A percentile compares a stretch with the other conserved stretches of the same genome.
Evolutionary conservation across 2,329 filamentous ascomycete genomes (phyloP).

Genomic region (Colletotrichum sp.): DNA sequence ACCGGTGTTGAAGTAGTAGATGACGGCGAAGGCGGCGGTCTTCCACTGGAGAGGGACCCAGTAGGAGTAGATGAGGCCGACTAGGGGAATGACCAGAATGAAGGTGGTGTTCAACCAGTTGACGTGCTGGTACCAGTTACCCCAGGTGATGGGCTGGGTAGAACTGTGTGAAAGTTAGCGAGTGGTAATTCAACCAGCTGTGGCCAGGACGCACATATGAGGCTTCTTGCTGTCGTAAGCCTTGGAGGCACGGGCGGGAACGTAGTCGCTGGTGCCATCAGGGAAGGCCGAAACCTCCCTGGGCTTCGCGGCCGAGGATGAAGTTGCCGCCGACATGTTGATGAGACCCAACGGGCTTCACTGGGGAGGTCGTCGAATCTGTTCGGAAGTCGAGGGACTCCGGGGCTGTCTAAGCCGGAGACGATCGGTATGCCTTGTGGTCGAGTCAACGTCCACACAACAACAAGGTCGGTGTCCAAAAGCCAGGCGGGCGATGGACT

Average conservation of each 20-base stretch:
- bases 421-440: background rate
- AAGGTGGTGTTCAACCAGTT: slow-evolving; percentile 91
- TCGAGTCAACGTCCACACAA: background rate
- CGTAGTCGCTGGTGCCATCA: slow-evolving; percentile 62
- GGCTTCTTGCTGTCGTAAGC: slow-evolving; percentile 69
- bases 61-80: slow-evolving; percentile 75
- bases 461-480: background rate
- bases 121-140: slow-evolving; percentile 91
- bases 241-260: slow-evolving; percentile 50
- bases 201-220: slow-evolving; percentile 61
- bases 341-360: background rate
- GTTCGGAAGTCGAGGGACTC: background rate
- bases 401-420: background rate
- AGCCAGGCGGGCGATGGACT: slow-evolving; percentile 1
- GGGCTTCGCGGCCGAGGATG: slow-evolving; percentile 44
- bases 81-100: slow-evolving; percentile 78
- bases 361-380: background rate
- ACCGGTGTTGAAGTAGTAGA: slow-evolving; percentile 85
- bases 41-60: slow-evolving; percentile 78
- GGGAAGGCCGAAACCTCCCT: slow-evolving; percentile 45
- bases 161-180: slow-evolving; percentile 40
- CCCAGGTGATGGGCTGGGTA: slow-evolving; percentile 77
- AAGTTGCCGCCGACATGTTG: slow-evolving; percentile 22
- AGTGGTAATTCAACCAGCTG: background rate
- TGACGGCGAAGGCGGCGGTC: slow-evolving; percentile 74